Evolutionary conservation across 1,284 basidiomycete species (phyloP), one percentile per base, ranked within the genome.

Genomic region (Ceratobasidium sp.): DNA sequence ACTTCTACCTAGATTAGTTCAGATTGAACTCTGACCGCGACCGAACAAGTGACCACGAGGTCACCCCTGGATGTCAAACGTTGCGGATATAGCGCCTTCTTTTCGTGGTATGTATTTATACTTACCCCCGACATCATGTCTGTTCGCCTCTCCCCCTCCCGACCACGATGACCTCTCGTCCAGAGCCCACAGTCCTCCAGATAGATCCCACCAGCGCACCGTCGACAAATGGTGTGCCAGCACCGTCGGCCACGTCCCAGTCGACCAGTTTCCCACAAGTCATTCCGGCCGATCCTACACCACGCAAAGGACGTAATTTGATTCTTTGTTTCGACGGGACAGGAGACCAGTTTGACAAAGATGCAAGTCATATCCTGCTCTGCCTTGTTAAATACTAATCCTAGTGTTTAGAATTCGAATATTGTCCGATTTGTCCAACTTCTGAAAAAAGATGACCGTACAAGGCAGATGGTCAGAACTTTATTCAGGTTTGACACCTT

Each of bases 311-410:
- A 15, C 71, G 71, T 13, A 79, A 73, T 6, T 62, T 80, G 40
- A 70, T 80, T 52, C 76, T 80, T 17, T 80, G 79, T 57, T 80
- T 80, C 29, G 79, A 80, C 25, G 79, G 79, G 5, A 80, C 79
- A 29, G 69, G 67, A 40, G 74, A 79, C 61, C 65, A 78, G 17
- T 80, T 75, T 52, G 75, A 78, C 57, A 43, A 77, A 13, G 65
- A 68, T 37, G 71, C 64, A 59, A 56, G 71, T 71, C 25, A 22
- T 22, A 8, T 17, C 37, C 49, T 1, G 8, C 65, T 66, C 15
- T 22, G 29, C n/a, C 25, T 13, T 13, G n/a, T 4, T 40, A 17
- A 46, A 22, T 17, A 29, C 40, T 59, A 8, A 43, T 29, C 17
- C 34, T 22, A 2, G n/a, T 25, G 46, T n/a, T 0, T 37, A 77